Base-by-base conservation (phyloP, 2,329 filamentous ascomycete genomes). In the Xylaria sp. region DNA sequence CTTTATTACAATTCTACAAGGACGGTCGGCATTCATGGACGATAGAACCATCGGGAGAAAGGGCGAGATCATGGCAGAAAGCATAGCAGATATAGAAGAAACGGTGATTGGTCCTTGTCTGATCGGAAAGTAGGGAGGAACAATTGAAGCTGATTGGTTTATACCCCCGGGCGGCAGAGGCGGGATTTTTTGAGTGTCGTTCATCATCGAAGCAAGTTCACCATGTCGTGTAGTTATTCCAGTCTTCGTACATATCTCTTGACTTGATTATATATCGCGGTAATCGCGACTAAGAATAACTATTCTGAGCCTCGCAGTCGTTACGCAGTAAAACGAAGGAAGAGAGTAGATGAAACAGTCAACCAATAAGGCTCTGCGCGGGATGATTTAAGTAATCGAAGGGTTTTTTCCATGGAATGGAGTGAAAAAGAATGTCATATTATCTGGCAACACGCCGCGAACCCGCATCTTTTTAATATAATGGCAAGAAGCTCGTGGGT, bases 151-250 rank as follows among this genome's bases (percentile, higher is more conserved):
- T 60, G 42, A 53, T 47, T 54, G 47, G 63, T 32, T 50, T 61
- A 62, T 66, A 58, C 58, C 64, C 64, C 47, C 27, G 29, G 60
- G 23, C 55, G 53, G 29, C 32, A 53, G 10, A 60, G 57, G 57
- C 55, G 29, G 48, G 48, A 18, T 60, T 53, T 65, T 47, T 25
- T 13, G 35, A n/a, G 29, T 1, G 10, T 10, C 32, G 25, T 60
- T 21, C 16, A 48, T 60, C 40, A 48, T 47, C 25, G 18, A 35
- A 44, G 3, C 8, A 27, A 47, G 37, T 50, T 60, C 35, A 40
- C 47, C 40, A 29, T 10, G 55, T 58, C 37, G 55, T 29, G 21
- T 58, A 61, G 40, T 44, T 51, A 40, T 27, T 61, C 23, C 23
- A 44, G 44, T 55, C 47, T 55, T 58, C 13, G 50, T 60, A 58